Evolutionary conservation across 2,329 filamentous ascomycete species (phyloP), one percentile per base, ranked within the genome.

Genomic region (Graphium sp.): DNA sequence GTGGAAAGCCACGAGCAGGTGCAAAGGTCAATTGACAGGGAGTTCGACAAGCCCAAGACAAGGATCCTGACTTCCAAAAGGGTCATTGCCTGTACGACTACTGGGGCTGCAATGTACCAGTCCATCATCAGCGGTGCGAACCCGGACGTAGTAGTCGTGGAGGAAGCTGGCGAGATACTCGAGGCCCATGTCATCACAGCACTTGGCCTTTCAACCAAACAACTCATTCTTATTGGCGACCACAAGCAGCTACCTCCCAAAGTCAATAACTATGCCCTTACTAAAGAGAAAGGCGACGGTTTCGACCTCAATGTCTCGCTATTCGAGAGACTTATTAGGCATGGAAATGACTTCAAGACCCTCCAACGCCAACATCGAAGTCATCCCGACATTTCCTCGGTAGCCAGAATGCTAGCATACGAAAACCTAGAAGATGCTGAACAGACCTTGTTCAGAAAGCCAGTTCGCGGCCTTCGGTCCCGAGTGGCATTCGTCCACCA

Each of bases 91-190:
- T 80, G 73, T 36, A 84, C 78, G 0, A 83, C 77, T 0, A 83
- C 72, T 0, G 74, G 56, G 0, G 75, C 75, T 0, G 73, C 78
- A 0, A 81, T 60, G 47, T 63, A 76, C 28, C 48, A 56, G 0
- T 47, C 59, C 1, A 52, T 65, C 2, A 57, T 83, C 12, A 13
- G 57, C 5, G 51, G 57, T 1, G 64, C 62, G 0, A 45, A 49
- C 0, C 71, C 74, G 0, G 67, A 70, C 2, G 53, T 79, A 3
- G 46, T 81, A 2, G 41, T 84, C 0, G 65, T 80, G 0, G 77
- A 83, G 43, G 77, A 83, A 45, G 77, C 75, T 1, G 77, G 74
- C 2, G 76, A 83, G 36, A 77, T 83, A 4, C 52, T 81, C 0
- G 77, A 83, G 43, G 33, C 32, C 12, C 35, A 36, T 22, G 55